Conservation (phyloP, 1,139 yeast genomes). For the Candida glucosophila region DNA sequence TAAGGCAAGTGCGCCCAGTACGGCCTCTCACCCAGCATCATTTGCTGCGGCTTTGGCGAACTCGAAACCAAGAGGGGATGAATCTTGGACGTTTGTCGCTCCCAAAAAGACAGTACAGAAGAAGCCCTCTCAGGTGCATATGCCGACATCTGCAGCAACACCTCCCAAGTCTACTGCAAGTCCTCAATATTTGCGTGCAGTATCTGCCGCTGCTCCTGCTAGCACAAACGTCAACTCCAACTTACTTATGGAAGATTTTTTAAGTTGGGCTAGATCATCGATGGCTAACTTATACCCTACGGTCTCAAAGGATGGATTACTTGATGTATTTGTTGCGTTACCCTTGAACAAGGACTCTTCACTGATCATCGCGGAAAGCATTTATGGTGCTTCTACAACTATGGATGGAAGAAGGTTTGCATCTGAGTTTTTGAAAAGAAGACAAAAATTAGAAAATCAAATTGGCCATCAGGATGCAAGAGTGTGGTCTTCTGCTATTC, state of each 20-base stretch:
- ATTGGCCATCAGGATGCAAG: conserved; percentile 44
- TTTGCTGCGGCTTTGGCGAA: conserved; percentile 24
- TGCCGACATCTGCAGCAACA: conserved; percentile 11
- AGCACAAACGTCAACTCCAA: conserved; percentile 19
- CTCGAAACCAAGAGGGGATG: conserved; percentile 13
- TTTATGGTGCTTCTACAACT: conserved; percentile 81
- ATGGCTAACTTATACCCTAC: conserved; percentile 67
- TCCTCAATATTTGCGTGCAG: conserved; percentile 40
- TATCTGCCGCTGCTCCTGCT: conserved; percentile 28
- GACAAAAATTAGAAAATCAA: conserved; percentile 59
- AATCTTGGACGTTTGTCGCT: conserved; percentile 40
- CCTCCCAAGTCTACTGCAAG: conserved; percentile 17
- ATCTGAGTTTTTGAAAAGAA: conserved; percentile 74
- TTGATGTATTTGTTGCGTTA: conserved; percentile 71
- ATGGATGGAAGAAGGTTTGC: conserved; percentile 97
- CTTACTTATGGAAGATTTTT: conserved; percentile 53
- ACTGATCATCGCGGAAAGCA: conserved; percentile 86
- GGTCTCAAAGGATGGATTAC: conserved; percentile 66
- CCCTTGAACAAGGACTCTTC: conserved; percentile 67
- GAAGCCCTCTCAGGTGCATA: conserved; percentile 15
- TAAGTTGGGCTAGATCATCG: conserved; percentile 77
- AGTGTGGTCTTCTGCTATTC: conserved; percentile 61
- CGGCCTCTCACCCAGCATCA: too few relatives aligned
- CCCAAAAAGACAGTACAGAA: conserved; percentile 18
- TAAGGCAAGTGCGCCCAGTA: conserved; percentile 7